phyloP scores from a whole-genome alignment of 2,329 filamentous ascomycete species.

The Penicillium polonicum region DNA sequence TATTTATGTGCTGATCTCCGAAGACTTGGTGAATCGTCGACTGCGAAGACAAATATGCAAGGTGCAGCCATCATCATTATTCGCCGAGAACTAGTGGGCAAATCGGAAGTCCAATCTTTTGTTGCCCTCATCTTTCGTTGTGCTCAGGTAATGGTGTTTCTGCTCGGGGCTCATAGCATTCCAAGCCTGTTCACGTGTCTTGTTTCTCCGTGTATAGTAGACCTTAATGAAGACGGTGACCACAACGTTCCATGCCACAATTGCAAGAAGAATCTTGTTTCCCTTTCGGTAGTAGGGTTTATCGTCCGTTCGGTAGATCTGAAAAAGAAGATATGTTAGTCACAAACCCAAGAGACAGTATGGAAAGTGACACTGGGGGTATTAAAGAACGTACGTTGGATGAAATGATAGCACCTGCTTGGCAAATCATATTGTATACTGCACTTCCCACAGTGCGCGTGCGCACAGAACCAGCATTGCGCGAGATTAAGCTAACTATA shows the following conservation, averaged over 20 bases:
- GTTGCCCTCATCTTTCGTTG: constrained; percentile 38
- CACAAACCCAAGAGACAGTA: rapidly evolving
- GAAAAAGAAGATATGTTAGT: neutral
- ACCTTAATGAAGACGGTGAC: constrained; percentile 48
- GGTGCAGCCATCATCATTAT: neutral
- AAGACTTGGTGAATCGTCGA: neutral
- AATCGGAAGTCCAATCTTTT: constrained; percentile 55
- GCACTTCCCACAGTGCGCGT: constrained; percentile 31
- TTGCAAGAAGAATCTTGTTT: constrained; percentile 54
- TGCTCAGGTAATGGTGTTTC: constrained; percentile 46
- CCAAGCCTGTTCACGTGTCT: constrained; percentile 52
- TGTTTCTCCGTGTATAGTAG: constrained; percentile 47
- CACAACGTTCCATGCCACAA: constrained; percentile 49
- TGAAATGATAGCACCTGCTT: constrained; percentile 30
- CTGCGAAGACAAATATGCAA: neutral
- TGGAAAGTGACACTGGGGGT: neutral
- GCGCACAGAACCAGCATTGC: constrained; percentile 32
- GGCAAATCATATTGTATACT: constrained; percentile 39
- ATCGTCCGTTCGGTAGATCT: constrained; percentile 54
- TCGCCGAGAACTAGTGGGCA: constrained; percentile 36
- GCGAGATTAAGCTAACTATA: constrained; percentile 21
- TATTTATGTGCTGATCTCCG: neutral
- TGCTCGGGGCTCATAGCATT: constrained; percentile 47
- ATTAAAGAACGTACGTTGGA: constrained; percentile 25
- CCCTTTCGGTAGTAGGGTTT: constrained; percentile 55